A percentile compares a stretch with the other conserved stretches of the same genome.
Evolutionary conservation across 345 rosid species (phyloP).

Genomic region (Citrus glauca): DNA sequence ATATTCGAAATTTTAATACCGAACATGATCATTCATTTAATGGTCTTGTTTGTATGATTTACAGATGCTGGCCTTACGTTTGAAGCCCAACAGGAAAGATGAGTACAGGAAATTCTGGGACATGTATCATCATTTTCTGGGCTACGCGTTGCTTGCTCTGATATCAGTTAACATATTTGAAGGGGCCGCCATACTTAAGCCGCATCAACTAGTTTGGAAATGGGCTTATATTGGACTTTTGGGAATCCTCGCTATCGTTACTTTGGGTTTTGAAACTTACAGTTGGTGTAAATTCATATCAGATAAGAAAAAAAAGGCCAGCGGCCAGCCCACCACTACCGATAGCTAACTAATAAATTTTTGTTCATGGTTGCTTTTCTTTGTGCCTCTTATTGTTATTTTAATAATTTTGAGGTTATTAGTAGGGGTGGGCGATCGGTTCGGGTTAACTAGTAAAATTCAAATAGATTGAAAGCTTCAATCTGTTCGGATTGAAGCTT

Average conservation of each 20-base stretch:
- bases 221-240: conserved; percentile 39
- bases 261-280: conserved; percentile 27
- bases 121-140: conserved; percentile 53
- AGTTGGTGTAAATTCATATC: conserved; percentile 33
- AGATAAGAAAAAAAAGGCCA: not conserved
- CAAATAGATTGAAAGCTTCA: too few relatives aligned
- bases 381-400: not conserved
- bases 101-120: conserved; percentile 50
- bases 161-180: conserved; percentile 40
- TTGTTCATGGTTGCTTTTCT: not conserved
- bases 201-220: conserved; percentile 27
- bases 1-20: too few relatives aligned
- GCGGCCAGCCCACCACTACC: too few relatives aligned
- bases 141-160: conserved; percentile 37
- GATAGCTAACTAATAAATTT: not conserved
- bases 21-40: not conserved
- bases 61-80: conserved; percentile 42
- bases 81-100: conserved; percentile 24
- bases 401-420: too few relatives aligned
- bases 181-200: conserved; percentile 40
- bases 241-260: conserved; percentile 13
- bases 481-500: too few relatives aligned
- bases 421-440: too few relatives aligned
- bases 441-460: too few relatives aligned
- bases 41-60: not conserved